A percentile compares a stretch with the other conserved stretches of the same genome.
phyloP scores from a whole-genome alignment of 345 rosid genomes.

The Eucalyptus virginea region DNA sequence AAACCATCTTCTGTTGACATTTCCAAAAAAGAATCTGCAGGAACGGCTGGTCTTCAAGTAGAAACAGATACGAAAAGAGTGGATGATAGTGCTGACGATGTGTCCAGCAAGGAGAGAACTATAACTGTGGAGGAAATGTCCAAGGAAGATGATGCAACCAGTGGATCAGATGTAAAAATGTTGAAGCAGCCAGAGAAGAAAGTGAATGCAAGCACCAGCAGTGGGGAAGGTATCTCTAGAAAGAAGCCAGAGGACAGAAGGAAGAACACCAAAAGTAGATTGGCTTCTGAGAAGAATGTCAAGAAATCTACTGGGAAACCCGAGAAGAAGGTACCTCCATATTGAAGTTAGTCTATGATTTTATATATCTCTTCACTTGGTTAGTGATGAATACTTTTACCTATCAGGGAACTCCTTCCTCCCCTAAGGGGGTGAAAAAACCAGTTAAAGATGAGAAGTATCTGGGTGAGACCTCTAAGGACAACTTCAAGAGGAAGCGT shows the following conservation, averaged over 20 bases:
- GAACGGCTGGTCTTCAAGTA: conserved; percentile 34
- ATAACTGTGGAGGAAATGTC: background rate
- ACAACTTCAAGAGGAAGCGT: conserved; percentile 48
- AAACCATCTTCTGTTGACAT: background rate
- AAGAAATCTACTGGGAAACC: conserved; percentile 24
- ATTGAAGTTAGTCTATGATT: background rate
- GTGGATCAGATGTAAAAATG: conserved; percentile 13
- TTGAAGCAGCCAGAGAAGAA: conserved; percentile 38
- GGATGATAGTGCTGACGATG: conserved; percentile 23
- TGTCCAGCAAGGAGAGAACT: conserved; percentile 17
- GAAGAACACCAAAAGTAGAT: conserved; percentile 33
- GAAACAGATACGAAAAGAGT: conserved; percentile 23
- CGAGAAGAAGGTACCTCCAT: conserved; percentile 29
- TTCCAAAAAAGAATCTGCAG: conserved; percentile 25
- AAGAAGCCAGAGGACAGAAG: conserved; percentile 39
- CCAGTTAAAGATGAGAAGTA: conserved; percentile 26
- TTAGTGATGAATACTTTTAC: background rate
- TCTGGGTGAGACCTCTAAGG: conserved; percentile 35
- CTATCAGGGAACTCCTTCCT: conserved; percentile 34
- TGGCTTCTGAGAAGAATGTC: conserved; percentile 22
- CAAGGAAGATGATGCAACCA: background rate
- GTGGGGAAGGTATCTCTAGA: conserved; percentile 23
- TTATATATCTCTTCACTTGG: background rate
- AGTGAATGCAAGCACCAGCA: conserved; percentile 19
- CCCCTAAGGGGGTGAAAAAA: conserved; percentile 41